Conservation (phyloP, 2,329 filamentous ascomycete species). For the Colletotrichum karsti region DNA sequence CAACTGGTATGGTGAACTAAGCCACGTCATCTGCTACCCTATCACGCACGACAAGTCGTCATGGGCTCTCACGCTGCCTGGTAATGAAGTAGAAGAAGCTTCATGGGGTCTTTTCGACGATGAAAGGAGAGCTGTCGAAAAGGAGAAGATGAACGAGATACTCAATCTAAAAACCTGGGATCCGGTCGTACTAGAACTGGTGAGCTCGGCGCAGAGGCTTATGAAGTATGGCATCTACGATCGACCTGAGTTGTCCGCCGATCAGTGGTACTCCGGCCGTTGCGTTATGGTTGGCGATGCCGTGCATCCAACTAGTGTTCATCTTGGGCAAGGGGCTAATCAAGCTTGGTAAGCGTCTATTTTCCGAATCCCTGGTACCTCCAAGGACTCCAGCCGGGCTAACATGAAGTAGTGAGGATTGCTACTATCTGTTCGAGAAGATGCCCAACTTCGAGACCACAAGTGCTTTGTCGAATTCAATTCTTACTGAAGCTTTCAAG, state of each 20-base stretch:
- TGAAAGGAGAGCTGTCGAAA: slow-evolving; percentile 29
- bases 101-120: slow-evolving; percentile 33
- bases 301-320: slow-evolving; percentile 35
- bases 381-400: too few species aligned
- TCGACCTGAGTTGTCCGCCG: slow-evolving; percentile 30
- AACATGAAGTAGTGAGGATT: neutral
- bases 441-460: neutral
- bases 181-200: slow-evolving; percentile 28
- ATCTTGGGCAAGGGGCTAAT: slow-evolving; percentile 36
- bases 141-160: slow-evolving; percentile 24
- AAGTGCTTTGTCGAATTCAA: neutral
- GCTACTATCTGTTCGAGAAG: slow-evolving; percentile 4
- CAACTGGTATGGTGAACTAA: slow-evolving; percentile 36
- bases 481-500: neutral
- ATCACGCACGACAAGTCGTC: slow-evolving; percentile 31
- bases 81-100: slow-evolving; percentile 31
- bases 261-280: slow-evolving; percentile 34
- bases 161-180: slow-evolving; percentile 30
- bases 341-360: slow-evolving; percentile 15
- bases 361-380: too few species aligned
- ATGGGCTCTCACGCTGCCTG: slow-evolving; percentile 35
- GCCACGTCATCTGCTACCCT: slow-evolving; percentile 35
- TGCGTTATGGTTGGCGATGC: slow-evolving; percentile 34
- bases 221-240: slow-evolving; percentile 38
- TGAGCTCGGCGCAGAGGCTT: slow-evolving; percentile 32